Evolutionary conservation across 2,329 filamentous ascomycete species (phyloP).

Genomic region (Microascus cirrosus): DNA sequence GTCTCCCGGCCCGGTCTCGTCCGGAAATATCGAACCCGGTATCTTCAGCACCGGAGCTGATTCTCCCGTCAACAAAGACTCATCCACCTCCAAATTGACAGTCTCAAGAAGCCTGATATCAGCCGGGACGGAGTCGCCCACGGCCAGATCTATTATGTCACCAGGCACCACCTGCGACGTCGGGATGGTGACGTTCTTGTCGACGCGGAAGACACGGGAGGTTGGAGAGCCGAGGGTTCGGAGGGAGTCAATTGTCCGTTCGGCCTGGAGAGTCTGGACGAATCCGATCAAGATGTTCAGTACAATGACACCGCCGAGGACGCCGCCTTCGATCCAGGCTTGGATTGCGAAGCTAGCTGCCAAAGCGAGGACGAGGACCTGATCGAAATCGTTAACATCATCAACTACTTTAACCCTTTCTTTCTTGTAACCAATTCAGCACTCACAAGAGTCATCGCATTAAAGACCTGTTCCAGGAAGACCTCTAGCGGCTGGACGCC

Average conservation of each 20-base stretch:
- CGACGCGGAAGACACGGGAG: conserved; percentile 28
- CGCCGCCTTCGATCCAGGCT: conserved; percentile 50
- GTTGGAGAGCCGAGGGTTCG: conserved; percentile 31
- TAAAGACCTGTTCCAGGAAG: conserved; percentile 52
- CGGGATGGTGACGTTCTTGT: conserved; percentile 23
- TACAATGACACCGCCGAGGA: conserved; percentile 43
- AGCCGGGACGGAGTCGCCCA: conserved; percentile 50
- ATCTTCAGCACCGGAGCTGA: conserved; percentile 49
- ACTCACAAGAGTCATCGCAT: conserved; percentile 53
- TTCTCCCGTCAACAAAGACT: conserved; percentile 53
- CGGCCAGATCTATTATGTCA: conserved; percentile 29
- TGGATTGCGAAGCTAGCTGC: conserved; percentile 43
- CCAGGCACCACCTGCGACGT: conserved; percentile 12
- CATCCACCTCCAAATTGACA: conserved; percentile 59
- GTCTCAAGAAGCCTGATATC: conserved; percentile 45
- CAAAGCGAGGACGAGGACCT: conserved; percentile 41
- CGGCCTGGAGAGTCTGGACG: conserved; percentile 32
- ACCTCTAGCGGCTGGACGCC: conserved; percentile 53
- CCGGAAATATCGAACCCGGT: conserved; percentile 26
- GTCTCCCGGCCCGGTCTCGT: conserved; percentile 37
- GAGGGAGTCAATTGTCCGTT: conserved; percentile 36
- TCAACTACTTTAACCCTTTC: no score
- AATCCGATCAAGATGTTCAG: conserved; percentile 46
- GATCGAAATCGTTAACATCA: no score
- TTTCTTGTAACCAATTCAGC: no score